phyloP scores from a whole-genome alignment of 2,329 filamentous ascomycete species.

The Pyrenochaeta sp. region DNA sequence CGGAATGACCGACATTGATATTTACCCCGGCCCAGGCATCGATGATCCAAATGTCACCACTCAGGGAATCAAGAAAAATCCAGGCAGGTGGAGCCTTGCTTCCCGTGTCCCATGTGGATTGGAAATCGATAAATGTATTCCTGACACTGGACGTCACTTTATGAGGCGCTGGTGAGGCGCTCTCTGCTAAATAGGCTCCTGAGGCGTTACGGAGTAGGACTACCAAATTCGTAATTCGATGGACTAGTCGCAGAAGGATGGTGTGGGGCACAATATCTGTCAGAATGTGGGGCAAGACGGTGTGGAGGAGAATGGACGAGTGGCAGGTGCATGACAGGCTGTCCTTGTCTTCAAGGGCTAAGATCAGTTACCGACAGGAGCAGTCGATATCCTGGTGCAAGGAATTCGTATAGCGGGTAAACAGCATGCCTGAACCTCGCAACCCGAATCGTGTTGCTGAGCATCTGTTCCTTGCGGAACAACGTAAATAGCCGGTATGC shows the following conservation, averaged over 20 bases:
- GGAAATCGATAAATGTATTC: too few species aligned
- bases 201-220: too few species aligned
- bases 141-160: neutral
- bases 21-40: neutral
- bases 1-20: slow-evolving; percentile 1
- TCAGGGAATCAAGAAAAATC: neutral
- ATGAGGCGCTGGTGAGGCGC: neutral
- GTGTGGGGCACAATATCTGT: slow-evolving; percentile 6
- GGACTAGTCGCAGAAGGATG: neutral
- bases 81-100: neutral
- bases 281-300: slow-evolving; percentile 8
- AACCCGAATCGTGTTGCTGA: neutral
- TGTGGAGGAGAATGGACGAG: slow-evolving; percentile 4
- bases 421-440: slow-evolving; percentile 4
- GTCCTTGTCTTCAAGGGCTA: slow-evolving; percentile 4
- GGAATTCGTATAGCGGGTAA: neutral
- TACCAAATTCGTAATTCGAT: too few species aligned
- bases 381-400: neutral
- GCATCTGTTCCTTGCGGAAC: neutral
- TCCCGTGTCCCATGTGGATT: neutral
- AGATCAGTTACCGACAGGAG: slow-evolving; percentile 3
- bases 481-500: slow-evolving; percentile 1
- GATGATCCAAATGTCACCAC: neutral
- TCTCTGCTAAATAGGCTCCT: neutral
- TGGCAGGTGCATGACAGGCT: slow-evolving; percentile 7